Evolutionary conservation across 305 asterid genomes (phyloP), one percentile per base, ranked within the genome.

Genomic region (Rubia peregrina): DNA sequence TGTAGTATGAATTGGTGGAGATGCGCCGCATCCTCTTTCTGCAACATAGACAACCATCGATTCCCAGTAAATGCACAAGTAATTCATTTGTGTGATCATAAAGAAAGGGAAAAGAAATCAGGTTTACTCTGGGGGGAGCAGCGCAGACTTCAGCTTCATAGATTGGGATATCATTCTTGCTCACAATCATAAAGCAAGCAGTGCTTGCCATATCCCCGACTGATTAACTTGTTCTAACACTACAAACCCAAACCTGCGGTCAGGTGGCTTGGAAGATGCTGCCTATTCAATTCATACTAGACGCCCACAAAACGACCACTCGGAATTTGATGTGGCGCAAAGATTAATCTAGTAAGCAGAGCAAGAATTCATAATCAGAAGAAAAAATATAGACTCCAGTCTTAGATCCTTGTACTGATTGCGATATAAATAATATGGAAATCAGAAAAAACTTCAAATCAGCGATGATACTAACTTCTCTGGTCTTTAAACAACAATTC

Each of bases 1-100:
- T 92, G 97, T 69, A 92, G 79, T 64, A 92, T 92, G 80, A 92
- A 92, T 81, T 92, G 98, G 83, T 90, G 97, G 67, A 85, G 94
- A 83, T 92, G 97, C 69, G 98, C 98, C 76, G 94, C 96, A 73
- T 92, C 98, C 71, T 92, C 98, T 80, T 85, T 92, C 98, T 92
- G 61, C 33, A 5, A 56, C 33, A 22, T 8, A 26, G 14, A 48
- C 53, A 14, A 21, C 3, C 33, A 30, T 30, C 10, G 61, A 55
- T 9, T 21, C 62, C 59, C 33, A 56, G 4, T 56, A 7, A n/a
- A n/a, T 6, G 26, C 9, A 7, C 26, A 5, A 56, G 33, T 22
- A 19, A 56, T n/a, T 2, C 14, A 19, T 19, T 55, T n/a, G n/a
- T 56, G 33, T 26, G 62, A 21, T 56, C 33, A 56, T 14, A 56